Evolutionary conservation across 495 filamentous ascomycete genomes (phyloP), one percentile per base, ranked within the genome.

Genomic region (Trichoderma parareesei): DNA sequence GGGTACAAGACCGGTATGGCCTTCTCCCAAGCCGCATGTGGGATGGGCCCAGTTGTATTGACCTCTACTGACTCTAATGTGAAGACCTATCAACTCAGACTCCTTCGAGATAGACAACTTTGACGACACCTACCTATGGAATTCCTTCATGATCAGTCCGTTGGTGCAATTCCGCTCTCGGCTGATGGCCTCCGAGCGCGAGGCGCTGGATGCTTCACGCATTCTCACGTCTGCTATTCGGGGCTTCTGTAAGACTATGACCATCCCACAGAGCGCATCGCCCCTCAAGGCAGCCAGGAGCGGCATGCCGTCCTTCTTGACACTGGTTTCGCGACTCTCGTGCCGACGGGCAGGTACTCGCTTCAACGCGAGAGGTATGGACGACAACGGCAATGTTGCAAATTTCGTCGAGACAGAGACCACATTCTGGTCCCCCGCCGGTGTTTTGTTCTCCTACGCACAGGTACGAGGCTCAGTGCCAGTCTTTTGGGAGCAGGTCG

Each of bases 321-420:
- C 93, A 4, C 78, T 98, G 20, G 93, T 97, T 42, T 98, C 94
- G 7, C 87, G 95, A 18, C 79, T 97, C 62, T 97, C 93, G 8
- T 98, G 94, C 71, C 83, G 87, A 68, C 88, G 92, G 75, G 94
- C 95, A 60, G 94, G 94, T 14, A 98, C 94, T 27, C 83, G 94
- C 65, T 98, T 98, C 79, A 98, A 98, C 75, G 89, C 93, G 40
- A 84, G 94, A 65, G 94, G 94, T 48, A 96, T 98, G 66, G 94
- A 98, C 70, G 94, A 98, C 76, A 93, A 98, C 71, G 94, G 94
- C 14, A 88, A 98, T 72, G 95, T 97, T 18, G 92, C 95, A 43
- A 98, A 98, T 72, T 97, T 84, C 69, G 84, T 87, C 27, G 84
- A 87, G 69, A 85, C 84, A 7, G 85, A 87, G 71, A 86, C 84